Evolutionary conservation across 2,329 filamentous ascomycete species (phyloP).

Genomic region (Botryotinia narcissicola): DNA sequence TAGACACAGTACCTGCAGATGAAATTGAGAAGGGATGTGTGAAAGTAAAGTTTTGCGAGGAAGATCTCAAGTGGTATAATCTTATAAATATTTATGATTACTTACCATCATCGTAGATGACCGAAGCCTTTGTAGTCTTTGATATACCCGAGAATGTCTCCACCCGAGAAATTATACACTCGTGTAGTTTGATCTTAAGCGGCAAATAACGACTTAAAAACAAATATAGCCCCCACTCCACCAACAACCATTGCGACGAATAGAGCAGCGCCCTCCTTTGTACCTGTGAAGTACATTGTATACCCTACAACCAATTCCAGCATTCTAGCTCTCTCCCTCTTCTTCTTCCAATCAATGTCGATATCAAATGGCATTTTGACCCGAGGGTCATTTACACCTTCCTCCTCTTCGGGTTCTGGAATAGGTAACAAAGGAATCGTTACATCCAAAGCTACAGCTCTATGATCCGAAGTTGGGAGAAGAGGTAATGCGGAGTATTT

Average conservation of each 20-base stretch:
- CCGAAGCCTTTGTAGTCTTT: background rate
- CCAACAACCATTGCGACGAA: slow-evolving; percentile 35
- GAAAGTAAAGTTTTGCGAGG: background rate
- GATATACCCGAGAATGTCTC: background rate
- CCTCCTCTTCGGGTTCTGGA: slow-evolving; percentile 38
- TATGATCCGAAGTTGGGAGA: slow-evolving; percentile 82
- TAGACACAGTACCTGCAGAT: background rate
- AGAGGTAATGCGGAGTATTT: slow-evolving; percentile 74
- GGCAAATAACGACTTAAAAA: slow-evolving; percentile 25
- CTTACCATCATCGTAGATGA: background rate
- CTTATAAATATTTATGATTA: slow-evolving; percentile 1
- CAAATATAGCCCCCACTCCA: slow-evolving; percentile 34
- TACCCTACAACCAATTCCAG: slow-evolving; percentile 60
- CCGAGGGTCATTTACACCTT: slow-evolving; percentile 40
- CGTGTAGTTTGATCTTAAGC: background rate
- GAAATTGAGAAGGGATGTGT: background rate
- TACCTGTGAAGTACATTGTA: slow-evolving; percentile 44
- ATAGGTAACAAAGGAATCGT: slow-evolving; percentile 57
- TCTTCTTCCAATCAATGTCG: slow-evolving; percentile 54
- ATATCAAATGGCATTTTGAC: slow-evolving; percentile 55
- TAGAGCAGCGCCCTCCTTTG: slow-evolving; percentile 37
- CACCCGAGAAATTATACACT: background rate
- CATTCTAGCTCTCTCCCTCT: slow-evolving; percentile 52
- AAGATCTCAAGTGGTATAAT: background rate
- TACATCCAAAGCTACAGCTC: slow-evolving; percentile 72